Evolutionary conservation across 2,329 filamentous ascomycete species (phyloP).

Genomic region (Teratosphaeria destructans): DNA sequence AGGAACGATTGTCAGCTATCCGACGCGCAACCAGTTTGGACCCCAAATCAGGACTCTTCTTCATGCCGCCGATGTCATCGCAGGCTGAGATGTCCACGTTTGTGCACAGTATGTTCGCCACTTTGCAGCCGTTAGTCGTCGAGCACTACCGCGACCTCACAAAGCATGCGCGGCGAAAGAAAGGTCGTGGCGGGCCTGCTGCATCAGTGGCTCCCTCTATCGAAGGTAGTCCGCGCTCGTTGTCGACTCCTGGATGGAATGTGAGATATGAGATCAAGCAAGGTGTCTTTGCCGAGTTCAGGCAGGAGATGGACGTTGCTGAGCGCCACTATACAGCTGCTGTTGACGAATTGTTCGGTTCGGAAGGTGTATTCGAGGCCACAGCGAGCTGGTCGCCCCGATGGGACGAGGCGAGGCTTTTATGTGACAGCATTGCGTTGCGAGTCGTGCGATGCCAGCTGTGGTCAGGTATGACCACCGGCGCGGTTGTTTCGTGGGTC

Average conservation of each 20-base stretch:
- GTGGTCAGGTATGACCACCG: constrained; percentile 67
- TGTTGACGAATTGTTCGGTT: constrained; percentile 70
- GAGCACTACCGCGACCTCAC: constrained; percentile 93
- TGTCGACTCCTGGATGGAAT: constrained; percentile 83
- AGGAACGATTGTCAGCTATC: constrained; percentile 70
- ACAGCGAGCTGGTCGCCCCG: constrained; percentile 83
- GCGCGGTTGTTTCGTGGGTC: constrained; percentile 71
- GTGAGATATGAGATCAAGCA: constrained; percentile 92
- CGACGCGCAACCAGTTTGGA: constrained; percentile 71
- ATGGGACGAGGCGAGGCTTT: constrained; percentile 84
- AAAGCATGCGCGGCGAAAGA: constrained; percentile 85
- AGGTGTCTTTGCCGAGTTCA: constrained; percentile 81
- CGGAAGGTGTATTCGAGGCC: constrained; percentile 68
- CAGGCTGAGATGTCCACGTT: constrained; percentile 62
- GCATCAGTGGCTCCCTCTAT: constrained; percentile 73
- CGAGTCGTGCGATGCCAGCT: constrained; percentile 73
- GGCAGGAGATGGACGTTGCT: constrained; percentile 83
- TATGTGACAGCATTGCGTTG: constrained; percentile 73
- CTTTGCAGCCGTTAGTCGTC: constrained; percentile 62
- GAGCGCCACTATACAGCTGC: constrained; percentile 77
- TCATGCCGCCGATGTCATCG: constrained; percentile 65
- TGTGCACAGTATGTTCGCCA: constrained; percentile 59
- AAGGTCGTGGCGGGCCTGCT: constrained; percentile 62
- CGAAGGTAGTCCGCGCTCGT: constrained; percentile 69
- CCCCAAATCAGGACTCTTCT: constrained; percentile 68